These are phyloP conservation scores for Cladosporium sp. DNA, from an alignment of 2,329 filamentous ascomycete genomes.

Conservation along the genomic window DNA sequence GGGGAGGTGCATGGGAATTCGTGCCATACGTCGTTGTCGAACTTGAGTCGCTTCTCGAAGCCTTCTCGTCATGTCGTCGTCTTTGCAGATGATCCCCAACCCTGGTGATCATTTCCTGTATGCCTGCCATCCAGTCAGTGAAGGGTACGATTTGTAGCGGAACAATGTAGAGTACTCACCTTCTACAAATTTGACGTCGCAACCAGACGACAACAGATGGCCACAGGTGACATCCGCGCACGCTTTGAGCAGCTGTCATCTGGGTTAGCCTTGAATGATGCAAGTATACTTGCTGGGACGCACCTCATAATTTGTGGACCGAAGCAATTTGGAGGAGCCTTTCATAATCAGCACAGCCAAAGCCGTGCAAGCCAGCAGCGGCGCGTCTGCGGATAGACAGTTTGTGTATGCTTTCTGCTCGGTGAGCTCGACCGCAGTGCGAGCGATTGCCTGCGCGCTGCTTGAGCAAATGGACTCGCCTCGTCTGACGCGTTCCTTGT, in stretches of 20 bases:
- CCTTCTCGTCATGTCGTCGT: background rate
- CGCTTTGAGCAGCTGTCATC: background rate
- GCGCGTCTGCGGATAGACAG: background rate
- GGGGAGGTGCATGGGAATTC: too few species aligned
- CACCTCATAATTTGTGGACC: background rate
- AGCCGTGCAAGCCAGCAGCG: background rate
- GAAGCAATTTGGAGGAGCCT: background rate
- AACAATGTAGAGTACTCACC: background rate
- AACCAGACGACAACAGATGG: background rate
- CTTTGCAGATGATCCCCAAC: background rate
- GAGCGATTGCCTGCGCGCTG: background rate
- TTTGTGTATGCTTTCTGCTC: background rate
- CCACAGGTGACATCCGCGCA: background rate
- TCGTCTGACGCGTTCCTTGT: background rate
- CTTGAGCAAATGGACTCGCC: background rate
- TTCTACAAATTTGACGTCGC: background rate
- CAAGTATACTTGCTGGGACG: background rate
- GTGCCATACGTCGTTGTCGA: too few species aligned
- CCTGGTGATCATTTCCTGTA: background rate
- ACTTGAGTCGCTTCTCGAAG: background rate
- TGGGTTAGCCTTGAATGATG: background rate
- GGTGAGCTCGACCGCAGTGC: background rate
- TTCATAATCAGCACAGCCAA: background rate
- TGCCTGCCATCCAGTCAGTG: background rate
- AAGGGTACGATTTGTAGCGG: background rate